Evolutionary conservation across 1,284 basidiomycete species (phyloP), one percentile per base, ranked within the genome.

Genomic region (Sporisorium graminicola): DNA sequence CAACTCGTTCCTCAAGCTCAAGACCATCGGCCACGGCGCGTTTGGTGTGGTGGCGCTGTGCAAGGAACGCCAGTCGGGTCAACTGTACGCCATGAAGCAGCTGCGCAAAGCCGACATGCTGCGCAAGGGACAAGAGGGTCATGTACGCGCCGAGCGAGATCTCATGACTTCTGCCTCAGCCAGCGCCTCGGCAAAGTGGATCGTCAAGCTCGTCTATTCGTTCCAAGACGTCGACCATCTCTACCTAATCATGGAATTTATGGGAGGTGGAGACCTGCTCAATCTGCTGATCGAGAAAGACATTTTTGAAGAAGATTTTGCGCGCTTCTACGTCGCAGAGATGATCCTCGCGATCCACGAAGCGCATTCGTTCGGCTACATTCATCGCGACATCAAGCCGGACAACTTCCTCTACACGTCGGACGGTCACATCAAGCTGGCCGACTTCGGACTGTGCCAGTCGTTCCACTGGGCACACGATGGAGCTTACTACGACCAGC

Each of bases 1-100:
- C 59, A 92, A 90, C 79, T 92, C 92, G 42, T 98, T 98, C 86
- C 89, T 91, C 74, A 93, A 93, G 86, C 90, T 98, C 77, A 93
- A 97, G 88, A 95, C 94, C 52, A 97, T 98, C 83, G 95, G 96
- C 47, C 94, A 97, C 86, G 95, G 95, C 92, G 95, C 96, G 7
- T 99, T 98, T 87, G 96, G 95, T 3, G 95, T 98, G 51, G 96
- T 99, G 7, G 93, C 92, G 22, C 90, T 99, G 57, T 95, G 97
- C 52, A 91, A 89, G 86, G 94, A 98, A 86, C 89, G 89, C 80
- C 89, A 90, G 26, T 91, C 91, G 14, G 93, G 93, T 22, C 90
- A 91, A 78, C 88, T 98, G 49, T 97, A 92, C 82, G 95, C 95
- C 51, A 98, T 99, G 94, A 99, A 98, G 87, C 93, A 96, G 91